A percentile compares a stretch with the other conserved stretches of the same genome.
phyloP scores from a whole-genome alignment of 1,284 basidiomycete species.

The Tranzscheliella williamsii region DNA sequence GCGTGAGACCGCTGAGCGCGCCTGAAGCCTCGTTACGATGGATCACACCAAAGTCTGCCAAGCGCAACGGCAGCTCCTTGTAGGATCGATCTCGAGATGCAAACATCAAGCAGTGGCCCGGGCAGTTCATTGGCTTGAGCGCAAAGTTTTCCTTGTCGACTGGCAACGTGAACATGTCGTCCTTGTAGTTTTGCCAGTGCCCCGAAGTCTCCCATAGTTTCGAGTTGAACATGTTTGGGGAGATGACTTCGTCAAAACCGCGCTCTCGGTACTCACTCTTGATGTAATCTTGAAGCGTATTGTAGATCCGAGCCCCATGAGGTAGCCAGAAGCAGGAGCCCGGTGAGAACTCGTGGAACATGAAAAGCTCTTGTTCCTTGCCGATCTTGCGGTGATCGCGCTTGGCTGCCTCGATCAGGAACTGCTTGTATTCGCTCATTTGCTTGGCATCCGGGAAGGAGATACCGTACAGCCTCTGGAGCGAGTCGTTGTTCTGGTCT shows the following conservation, averaged over 20 bases:
- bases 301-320: slow-evolving; percentile 96
- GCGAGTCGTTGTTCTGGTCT: slow-evolving; percentile 87
- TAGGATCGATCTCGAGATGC: slow-evolving; percentile 91
- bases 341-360: slow-evolving; percentile 95
- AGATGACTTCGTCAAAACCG: slow-evolving; percentile 72
- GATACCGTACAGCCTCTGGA: slow-evolving; percentile 97
- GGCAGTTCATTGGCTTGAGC: slow-evolving; percentile 97
- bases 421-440: slow-evolving; percentile 91
- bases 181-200: slow-evolving; percentile 85
- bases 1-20: slow-evolving; percentile 87
- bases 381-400: slow-evolving; percentile 84
- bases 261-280: slow-evolving; percentile 64
- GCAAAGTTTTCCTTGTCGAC: slow-evolving; percentile 80
- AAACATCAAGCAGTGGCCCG: slow-evolving; percentile 95
- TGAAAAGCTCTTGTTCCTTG: slow-evolving; percentile 84
- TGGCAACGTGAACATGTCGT: slow-evolving; percentile 94
- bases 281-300: slow-evolving; percentile 85
- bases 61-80: slow-evolving; percentile 91
- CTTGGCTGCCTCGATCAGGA: slow-evolving; percentile 93
- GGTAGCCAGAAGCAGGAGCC: slow-evolving; percentile 97
- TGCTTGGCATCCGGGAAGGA: slow-evolving; percentile 99
- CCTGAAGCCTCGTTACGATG: slow-evolving; percentile 97
- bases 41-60: slow-evolving; percentile 98
- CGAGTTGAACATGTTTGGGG: slow-evolving; percentile 95
- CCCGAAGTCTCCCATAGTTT: slow-evolving; percentile 99